Percentiles rank a stretch among this genome's conserved stretches.
phyloP scores from a whole-genome alignment of 345 rosid genomes.

The Rhodamnia argentea region DNA sequence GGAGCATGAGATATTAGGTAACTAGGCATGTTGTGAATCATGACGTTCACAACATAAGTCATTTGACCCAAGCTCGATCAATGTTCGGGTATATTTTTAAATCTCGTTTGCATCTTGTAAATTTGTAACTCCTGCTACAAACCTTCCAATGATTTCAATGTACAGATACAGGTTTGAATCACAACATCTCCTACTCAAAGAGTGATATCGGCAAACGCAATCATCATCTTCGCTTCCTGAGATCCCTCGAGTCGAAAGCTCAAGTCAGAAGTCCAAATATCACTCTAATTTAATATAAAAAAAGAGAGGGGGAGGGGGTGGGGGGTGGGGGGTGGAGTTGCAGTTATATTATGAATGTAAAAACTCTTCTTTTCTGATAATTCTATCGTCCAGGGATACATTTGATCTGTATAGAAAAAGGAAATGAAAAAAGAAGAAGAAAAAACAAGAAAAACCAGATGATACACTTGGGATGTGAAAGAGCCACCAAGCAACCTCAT shows the following conservation, averaged over 20 bases:
- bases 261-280: neutral
- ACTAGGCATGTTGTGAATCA: neutral
- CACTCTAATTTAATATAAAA: neutral
- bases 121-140: neutral
- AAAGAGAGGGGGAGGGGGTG: no score
- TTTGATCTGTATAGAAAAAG: neutral
- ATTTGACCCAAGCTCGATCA: neutral
- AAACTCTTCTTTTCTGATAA: neutral
- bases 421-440: neutral
- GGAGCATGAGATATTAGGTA: neutral
- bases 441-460: neutral
- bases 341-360: neutral
- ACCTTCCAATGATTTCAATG: neutral
- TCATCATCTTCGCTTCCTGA: neutral
- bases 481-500: neutral
- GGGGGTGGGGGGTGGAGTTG: no score
- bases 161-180: neutral
- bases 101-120: neutral
- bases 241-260: no score
- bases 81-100: neutral
- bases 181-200: neutral
- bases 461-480: neutral
- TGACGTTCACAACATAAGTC: neutral
- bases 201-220: neutral
- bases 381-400: neutral